Percentiles rank a stretch among this genome's conserved stretches.
phyloP scores from a whole-genome alignment of 176 grass and related monocot genomes.

The Thinopyrum elongatum region DNA sequence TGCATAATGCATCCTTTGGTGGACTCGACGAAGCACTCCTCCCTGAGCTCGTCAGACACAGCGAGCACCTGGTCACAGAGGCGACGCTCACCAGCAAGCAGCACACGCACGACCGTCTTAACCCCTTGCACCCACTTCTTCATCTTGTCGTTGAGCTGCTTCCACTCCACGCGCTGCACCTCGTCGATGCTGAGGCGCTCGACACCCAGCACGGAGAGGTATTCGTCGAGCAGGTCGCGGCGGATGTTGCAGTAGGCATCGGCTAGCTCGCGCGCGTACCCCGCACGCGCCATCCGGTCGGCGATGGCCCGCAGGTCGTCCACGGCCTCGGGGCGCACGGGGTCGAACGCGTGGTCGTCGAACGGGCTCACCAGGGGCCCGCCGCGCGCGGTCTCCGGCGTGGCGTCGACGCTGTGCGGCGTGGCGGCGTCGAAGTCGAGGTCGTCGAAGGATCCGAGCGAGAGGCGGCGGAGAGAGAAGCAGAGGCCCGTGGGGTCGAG shows the following conservation, averaged over 20 bases:
- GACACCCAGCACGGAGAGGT: slow-evolving; percentile 77
- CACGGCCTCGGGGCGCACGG: slow-evolving; percentile 74
- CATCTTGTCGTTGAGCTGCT: slow-evolving; percentile 83
- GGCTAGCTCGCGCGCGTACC: slow-evolving; percentile 71
- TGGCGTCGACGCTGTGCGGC: slow-evolving; percentile 35
- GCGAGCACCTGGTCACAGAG: slow-evolving; percentile 75
- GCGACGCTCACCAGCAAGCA: slow-evolving; percentile 72
- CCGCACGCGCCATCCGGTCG: slow-evolving; percentile 75
- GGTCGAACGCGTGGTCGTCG: slow-evolving; percentile 70
- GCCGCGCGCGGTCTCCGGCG: slow-evolving; percentile 51
- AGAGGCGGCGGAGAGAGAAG: slow-evolving; percentile 82
- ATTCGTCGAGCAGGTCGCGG: slow-evolving; percentile 83
- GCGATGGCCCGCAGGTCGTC: slow-evolving; percentile 67
- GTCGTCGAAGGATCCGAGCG: slow-evolving; percentile 76
- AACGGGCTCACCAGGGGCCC: slow-evolving; percentile 38
- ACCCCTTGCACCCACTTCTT: slow-evolving; percentile 94
- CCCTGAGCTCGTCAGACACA: slow-evolving; percentile 58
- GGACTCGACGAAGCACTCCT: slow-evolving; percentile 82
- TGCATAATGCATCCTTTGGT: slow-evolving; percentile 85
- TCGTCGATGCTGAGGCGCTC: slow-evolving; percentile 97
- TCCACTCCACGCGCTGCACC: slow-evolving; percentile 86
- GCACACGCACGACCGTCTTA: slow-evolving; percentile 65
- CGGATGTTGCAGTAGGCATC: slow-evolving; percentile 75
- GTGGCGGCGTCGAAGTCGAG: slow-evolving; percentile 66
- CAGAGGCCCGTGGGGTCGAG: slow-evolving; percentile 65